Evolutionary conservation across 163 green algal genomes (phyloP).

Genomic region (Volvox carteri): DNA sequence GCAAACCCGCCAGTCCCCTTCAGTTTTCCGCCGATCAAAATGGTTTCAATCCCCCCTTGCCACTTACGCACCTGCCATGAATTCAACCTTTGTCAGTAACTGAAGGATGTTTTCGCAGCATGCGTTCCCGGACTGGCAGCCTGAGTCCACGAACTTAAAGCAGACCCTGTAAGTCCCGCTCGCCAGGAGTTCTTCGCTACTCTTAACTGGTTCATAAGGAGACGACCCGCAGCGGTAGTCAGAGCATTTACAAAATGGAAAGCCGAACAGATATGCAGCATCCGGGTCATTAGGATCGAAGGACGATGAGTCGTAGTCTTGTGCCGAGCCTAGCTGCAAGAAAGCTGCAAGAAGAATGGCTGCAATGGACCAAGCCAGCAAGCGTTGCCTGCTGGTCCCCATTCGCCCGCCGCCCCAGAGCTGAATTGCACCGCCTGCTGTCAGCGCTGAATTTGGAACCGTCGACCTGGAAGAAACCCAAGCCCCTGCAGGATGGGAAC

Average conservation of each 20-base stretch:
- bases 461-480: too few species aligned
- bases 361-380: constrained; percentile 25
- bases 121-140: constrained; percentile 7
- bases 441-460: background rate
- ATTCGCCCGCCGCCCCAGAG: constrained; percentile 40
- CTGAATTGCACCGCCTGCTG: background rate
- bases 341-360: background rate
- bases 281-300: background rate
- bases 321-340: constrained; percentile 9
- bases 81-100: constrained; percentile 46
- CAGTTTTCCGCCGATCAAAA: too few species aligned
- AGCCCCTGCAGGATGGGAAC: too few species aligned
- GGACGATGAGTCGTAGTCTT: background rate
- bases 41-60: too few species aligned
- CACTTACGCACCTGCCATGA: constrained; percentile 31
- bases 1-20: too few species aligned
- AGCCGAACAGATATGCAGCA: constrained; percentile 44
- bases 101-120: constrained; percentile 45
- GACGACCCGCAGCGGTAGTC: constrained; percentile 53
- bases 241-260: constrained; percentile 46
- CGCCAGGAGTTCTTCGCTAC: background rate
- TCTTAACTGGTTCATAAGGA: constrained; percentile 12
- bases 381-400: constrained; percentile 53
- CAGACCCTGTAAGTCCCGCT: constrained; percentile 31
- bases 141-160: constrained; percentile 29